Evolutionary conservation across 768 basidiomycete genomes (phyloP), one percentile per base, ranked within the genome.

Genomic region (Mycena amicta): DNA sequence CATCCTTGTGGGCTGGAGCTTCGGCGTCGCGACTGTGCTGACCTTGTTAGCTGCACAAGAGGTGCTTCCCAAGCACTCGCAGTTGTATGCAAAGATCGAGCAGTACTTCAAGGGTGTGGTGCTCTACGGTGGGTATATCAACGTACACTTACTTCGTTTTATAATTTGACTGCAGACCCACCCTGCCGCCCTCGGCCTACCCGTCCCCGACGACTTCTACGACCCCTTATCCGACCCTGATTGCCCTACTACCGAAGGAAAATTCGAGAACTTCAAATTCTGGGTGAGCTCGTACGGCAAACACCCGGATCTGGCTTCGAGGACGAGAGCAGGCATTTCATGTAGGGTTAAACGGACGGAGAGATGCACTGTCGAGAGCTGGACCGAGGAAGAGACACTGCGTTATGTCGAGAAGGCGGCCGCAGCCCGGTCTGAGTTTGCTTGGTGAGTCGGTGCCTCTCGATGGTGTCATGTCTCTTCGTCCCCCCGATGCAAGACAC

Each of bases 1-100:
- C 22, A 68, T 70, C 3, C 54, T 77, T 5, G 41, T 75, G 61
- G 77, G 76, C 5, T 80, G 78, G 77, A 76, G 76, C 2, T 67
- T 72, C 53, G 78, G 77, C 1, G 61, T 55, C 11, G 64, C 68
- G 12, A 68, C 68, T 2, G 55, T 64, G 3, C 66, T 76, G 52
- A 26, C 72, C n/a, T 55, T 77, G 4, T 67, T 77, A 29, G 67
- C 65, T 0, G 63, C 72, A 47, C 63, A 64, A 4, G 47, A 51
- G 2, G 53, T 68, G 11, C 54, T 78, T 20, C n/a, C n/a, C 61
- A 67, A 0, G 20, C 29, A 18, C 66, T 64, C n/a, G n/a, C n/a
- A n/a, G n/a, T n/a, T n/a, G n/a, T n/a, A n/a, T n/a, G n/a, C 56
- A 6, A 23, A 45, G 16, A 50, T 79, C 11, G 68, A 71, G 55